These are phyloP conservation scores for Iberis pinnata DNA, from an alignment of 345 rosid genomes.

Conservation along the genomic window DNA sequence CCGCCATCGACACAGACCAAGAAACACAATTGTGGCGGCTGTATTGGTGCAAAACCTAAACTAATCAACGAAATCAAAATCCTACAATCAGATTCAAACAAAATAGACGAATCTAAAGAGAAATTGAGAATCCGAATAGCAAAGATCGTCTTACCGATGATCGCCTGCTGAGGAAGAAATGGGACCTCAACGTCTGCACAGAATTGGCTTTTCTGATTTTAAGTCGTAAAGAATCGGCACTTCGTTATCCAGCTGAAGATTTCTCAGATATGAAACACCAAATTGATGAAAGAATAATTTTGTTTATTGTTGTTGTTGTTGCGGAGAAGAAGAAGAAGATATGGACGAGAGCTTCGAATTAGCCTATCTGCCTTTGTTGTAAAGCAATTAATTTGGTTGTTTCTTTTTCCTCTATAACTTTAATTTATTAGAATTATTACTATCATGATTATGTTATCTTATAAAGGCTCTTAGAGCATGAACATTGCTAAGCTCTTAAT, in stretches of 20 bases:
- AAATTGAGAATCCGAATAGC: not conserved
- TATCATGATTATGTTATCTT: too few relatives aligned
- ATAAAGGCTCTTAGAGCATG: too few relatives aligned
- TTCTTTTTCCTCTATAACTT: too few relatives aligned
- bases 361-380: conserved; percentile 17
- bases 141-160: conserved; percentile 16
- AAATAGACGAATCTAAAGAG: not conserved
- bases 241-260: too few relatives aligned
- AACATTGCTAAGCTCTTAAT: too few relatives aligned
- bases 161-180: too few relatives aligned
- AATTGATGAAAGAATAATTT: conserved; percentile 3
- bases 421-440: too few relatives aligned
- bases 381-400: conserved; percentile 24
- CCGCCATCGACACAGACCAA: conserved; percentile 42
- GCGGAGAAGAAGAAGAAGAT: too few relatives aligned
- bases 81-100: not conserved
- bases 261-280: not conserved
- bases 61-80: not conserved
- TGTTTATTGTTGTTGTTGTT: not conserved
- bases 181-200: too few relatives aligned
- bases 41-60: not conserved
- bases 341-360: conserved; percentile 28
- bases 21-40: conserved; percentile 18
- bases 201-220: too few relatives aligned
- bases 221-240: conserved; percentile 12